Base-by-base conservation (phyloP, 2,329 filamentous ascomycete genomes). In the Fusarium concolor region DNA sequence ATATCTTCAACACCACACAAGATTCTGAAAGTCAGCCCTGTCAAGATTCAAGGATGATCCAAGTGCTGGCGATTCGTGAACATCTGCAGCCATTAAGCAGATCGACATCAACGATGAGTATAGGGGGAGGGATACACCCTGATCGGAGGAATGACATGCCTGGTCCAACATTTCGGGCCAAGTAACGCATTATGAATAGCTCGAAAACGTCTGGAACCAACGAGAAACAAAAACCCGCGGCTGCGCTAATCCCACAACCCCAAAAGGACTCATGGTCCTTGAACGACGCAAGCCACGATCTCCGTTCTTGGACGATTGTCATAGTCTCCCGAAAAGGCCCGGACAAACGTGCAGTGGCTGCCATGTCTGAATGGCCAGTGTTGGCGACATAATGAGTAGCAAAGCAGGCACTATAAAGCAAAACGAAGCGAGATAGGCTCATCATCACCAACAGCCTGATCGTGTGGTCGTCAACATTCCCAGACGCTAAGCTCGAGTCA, bases 401-500 rank as follows among this genome's bases (percentile, higher is more conserved):
- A 54, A 31, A 28, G 15, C 35, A 50, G 29, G 41, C 26, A 44
- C 53, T 58, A 59, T 53, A 51, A 60, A 44, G 26, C 29, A 52
- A 39, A 52, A 29, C 37, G 49, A 52, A 52, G 28, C 45, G 56
- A 62, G 50, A 66, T 55, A 45, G 42, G 45, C n/a, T 42, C 49
- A 47, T 56, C 54, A 56, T 66, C 47, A 54, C 66, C 57, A 70
- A 67, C 57, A 60, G 39, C 41, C n/a, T 62, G 53, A 62, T 56
- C 53, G 49, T 65, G 49, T 65, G 56, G 59, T 46, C 69, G 66
- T 79, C 78, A 78, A 79, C 76, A 74, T 78, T 79, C 76, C 76
- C 74, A 62, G 67, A 62, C 71, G 62, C 63, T 65, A 75, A 35
- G 41, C 52, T 72, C 70, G 68, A 68, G 66, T 70, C 67, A 39